Percentiles rank a stretch among this genome's conserved stretches.
phyloP scores from a whole-genome alignment of 306 rosid species.

The Castanea mollissima region DNA sequence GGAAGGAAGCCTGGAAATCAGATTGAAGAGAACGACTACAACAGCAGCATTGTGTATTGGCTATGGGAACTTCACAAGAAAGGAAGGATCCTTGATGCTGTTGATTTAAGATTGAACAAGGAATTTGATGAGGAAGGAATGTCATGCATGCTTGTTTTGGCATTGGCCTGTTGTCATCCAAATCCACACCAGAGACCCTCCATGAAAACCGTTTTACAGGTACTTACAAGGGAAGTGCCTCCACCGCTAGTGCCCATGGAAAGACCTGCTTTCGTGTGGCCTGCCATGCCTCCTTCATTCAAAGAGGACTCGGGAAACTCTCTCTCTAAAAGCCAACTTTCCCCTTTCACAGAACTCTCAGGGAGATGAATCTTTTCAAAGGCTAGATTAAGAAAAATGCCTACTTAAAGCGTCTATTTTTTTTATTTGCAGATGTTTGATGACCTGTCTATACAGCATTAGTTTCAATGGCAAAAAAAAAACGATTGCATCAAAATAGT shows the following conservation, averaged over 20 bases:
- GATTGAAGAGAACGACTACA: constrained; percentile 37
- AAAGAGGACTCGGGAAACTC: constrained; percentile 23
- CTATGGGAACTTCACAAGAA: constrained; percentile 58
- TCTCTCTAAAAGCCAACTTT: constrained; percentile 8
- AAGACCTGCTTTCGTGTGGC: constrained; percentile 73
- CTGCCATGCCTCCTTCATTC: constrained; percentile 55
- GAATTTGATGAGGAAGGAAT: constrained; percentile 21
- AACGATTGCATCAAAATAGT: too few species aligned
- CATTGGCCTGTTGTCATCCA: constrained; percentile 83
- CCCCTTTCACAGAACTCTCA: constrained; percentile 35
- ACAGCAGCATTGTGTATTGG: constrained; percentile 59
- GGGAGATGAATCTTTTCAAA: constrained; percentile 37
- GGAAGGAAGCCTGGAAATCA: constrained; percentile 58
- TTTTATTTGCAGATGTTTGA: too few species aligned
- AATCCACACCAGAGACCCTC: constrained; percentile 69
- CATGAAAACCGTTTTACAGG: constrained; percentile 55
- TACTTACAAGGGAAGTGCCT: constrained; percentile 51
- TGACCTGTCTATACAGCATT: too few species aligned
- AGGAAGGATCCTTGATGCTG: constrained; percentile 32
- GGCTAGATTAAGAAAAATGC: too few species aligned
- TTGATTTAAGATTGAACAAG: constrained; percentile 41
- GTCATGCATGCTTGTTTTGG: constrained; percentile 44
- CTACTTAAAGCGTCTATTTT: too few species aligned
- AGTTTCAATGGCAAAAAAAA: too few species aligned
- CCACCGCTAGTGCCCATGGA: constrained; percentile 50